A percentile compares a stretch with the other conserved stretches of the same genome.
Conservation (phyloP, 2,329 filamentous ascomycete genomes). For the Lachnellula arida region DNA sequence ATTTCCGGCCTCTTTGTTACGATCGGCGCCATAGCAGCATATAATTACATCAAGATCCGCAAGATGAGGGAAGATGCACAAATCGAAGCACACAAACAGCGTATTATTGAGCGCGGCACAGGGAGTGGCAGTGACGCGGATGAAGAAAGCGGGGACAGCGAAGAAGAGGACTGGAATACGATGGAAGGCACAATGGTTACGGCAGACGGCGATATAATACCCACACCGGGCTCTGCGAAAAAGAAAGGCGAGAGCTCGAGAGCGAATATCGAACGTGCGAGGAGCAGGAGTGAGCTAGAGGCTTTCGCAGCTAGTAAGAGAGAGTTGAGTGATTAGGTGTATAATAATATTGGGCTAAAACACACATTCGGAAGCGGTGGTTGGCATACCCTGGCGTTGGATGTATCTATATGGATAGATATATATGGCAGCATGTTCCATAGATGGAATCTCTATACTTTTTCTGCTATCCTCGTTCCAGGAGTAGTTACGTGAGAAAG, state of each 20-base stretch:
- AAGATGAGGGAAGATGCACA: conserved; percentile 80
- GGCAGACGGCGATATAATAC: conserved; percentile 28
- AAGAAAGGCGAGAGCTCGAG: conserved; percentile 13
- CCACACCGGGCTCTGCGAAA: conserved; percentile 11
- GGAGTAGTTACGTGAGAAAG: too few relatives aligned
- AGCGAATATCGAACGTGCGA: neutral
- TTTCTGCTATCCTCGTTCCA: neutral
- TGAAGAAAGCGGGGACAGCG: conserved; percentile 14
- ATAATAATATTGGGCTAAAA: neutral
- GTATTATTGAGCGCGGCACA: conserved; percentile 7
- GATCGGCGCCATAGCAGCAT: conserved; percentile 77
- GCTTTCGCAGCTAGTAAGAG: conserved; percentile 18
- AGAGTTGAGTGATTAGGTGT: conserved; percentile 17
- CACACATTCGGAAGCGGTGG: neutral
- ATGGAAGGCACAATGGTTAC: conserved; percentile 24
- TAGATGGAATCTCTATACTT: neutral
- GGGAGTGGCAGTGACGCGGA: conserved; percentile 22
- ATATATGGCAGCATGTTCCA: neutral
- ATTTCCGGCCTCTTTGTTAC: conserved; percentile 83
- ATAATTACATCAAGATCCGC: conserved; percentile 91
- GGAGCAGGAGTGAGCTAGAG: conserved; percentile 2
- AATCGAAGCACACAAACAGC: conserved; percentile 40
- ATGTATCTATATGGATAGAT: neutral
- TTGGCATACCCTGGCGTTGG: neutral
- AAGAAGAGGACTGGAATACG: conserved; percentile 26